Conservation (phyloP, 2,329 filamentous ascomycete genomes). For the Xylaria sp. region DNA sequence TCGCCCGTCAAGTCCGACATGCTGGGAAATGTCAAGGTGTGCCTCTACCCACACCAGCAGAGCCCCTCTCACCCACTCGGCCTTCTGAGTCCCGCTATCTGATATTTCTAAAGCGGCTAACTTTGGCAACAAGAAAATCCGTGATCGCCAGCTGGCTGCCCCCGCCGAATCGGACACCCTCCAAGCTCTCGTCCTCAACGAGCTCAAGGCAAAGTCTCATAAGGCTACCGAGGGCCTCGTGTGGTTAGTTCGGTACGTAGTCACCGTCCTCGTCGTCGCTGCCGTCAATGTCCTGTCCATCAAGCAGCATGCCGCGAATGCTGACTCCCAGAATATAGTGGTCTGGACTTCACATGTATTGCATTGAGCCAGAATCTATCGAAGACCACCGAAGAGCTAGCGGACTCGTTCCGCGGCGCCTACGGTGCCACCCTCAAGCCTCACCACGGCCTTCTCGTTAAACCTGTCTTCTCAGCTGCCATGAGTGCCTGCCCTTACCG, state of each 20-base stretch:
- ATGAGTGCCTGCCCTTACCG: slow-evolving; percentile 95
- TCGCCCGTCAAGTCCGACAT: slow-evolving; percentile 92
- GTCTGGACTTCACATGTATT: slow-evolving; percentile 91
- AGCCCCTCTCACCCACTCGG: slow-evolving; percentile 10
- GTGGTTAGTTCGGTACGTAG: slow-evolving; percentile 84
- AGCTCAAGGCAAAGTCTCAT: slow-evolving; percentile 91
- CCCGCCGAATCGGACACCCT: slow-evolving; percentile 84
- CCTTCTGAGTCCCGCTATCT: neutral
- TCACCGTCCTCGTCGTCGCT: slow-evolving; percentile 41
- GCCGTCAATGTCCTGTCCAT: slow-evolving; percentile 31
- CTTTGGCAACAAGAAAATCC: slow-evolving; percentile 77
- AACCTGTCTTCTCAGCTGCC: slow-evolving; percentile 91
- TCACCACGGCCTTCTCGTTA: slow-evolving; percentile 88
- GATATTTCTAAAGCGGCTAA: slow-evolving; percentile 41
- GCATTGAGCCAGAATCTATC: slow-evolving; percentile 81
- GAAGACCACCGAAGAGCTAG: slow-evolving; percentile 77
- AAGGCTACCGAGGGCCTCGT: slow-evolving; percentile 87
- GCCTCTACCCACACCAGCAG: slow-evolving; percentile 33
- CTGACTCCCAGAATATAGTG: slow-evolving; percentile 62
- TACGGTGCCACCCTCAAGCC: slow-evolving; percentile 91
- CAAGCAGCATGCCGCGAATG: neutral
- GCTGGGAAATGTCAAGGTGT: slow-evolving; percentile 88
- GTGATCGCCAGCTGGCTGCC: slow-evolving; percentile 80
- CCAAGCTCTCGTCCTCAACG: slow-evolving; percentile 85
- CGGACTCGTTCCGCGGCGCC: slow-evolving; percentile 84